phyloP scores from a whole-genome alignment of 1,139 yeast genomes.

The Diutina siamensis region DNA sequence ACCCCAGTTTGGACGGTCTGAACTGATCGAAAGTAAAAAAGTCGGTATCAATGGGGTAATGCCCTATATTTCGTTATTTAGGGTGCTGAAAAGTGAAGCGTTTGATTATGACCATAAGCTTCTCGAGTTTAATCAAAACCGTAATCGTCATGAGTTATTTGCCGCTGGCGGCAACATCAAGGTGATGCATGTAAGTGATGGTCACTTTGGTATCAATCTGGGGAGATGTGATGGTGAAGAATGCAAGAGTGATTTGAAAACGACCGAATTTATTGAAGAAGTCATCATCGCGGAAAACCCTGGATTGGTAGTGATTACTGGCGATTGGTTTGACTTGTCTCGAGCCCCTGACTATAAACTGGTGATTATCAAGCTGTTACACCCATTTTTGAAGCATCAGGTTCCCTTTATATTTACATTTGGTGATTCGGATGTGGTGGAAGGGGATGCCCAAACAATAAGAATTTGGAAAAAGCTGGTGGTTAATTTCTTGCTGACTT shows the following conservation, averaged over 20 bases:
- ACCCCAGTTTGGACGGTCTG: background rate
- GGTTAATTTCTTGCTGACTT: slow-evolving; percentile 39
- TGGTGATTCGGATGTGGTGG: slow-evolving; percentile 78
- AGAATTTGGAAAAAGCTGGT: slow-evolving; percentile 22
- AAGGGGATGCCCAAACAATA: slow-evolving; percentile 33
- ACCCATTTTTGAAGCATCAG: slow-evolving; percentile 50
- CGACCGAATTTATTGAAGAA: slow-evolving; percentile 46
- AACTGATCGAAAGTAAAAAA: slow-evolving; percentile 17
- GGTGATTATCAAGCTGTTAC: slow-evolving; percentile 63
- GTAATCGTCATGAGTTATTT: slow-evolving; percentile 41
- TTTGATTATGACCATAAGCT: background rate
- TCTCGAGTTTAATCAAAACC: background rate
- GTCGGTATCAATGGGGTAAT: slow-evolving; percentile 19
- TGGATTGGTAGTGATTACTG: slow-evolving; percentile 71
- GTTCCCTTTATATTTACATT: slow-evolving; percentile 76
- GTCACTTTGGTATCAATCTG: slow-evolving; percentile 69
- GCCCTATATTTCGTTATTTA: slow-evolving; percentile 21
- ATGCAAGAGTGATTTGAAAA: slow-evolving; percentile 55
- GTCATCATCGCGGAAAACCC: slow-evolving; percentile 68
- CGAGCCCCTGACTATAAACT: slow-evolving; percentile 69
- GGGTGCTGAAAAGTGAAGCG: slow-evolving; percentile 12
- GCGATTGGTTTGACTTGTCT: slow-evolving; percentile 74
- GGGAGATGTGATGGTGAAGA: slow-evolving; percentile 59
- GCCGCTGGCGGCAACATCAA: slow-evolving; percentile 57
- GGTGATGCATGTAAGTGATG: slow-evolving; percentile 75